phyloP scores from a whole-genome alignment of 306 rosid species.

The Phaseolus lunatus region DNA sequence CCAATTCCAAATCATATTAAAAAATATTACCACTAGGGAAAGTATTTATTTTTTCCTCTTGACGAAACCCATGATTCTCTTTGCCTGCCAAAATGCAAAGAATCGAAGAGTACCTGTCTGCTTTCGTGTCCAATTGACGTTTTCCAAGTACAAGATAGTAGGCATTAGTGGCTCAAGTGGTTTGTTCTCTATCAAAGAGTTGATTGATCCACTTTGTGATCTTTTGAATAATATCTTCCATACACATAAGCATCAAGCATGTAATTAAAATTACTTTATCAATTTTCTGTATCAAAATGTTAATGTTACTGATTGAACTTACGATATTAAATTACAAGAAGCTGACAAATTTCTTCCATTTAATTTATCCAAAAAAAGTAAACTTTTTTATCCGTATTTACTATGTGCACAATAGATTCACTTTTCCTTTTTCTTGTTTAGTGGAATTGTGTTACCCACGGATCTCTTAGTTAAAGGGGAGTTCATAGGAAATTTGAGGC shows the following conservation, averaged over 20 bases:
- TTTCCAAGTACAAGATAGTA: constrained; percentile 15
- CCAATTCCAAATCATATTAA: not conserved
- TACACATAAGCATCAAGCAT: not conserved
- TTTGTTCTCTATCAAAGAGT: constrained; percentile 35
- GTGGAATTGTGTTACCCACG: not conserved
- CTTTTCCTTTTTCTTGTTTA: not conserved
- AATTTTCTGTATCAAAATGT: not conserved
- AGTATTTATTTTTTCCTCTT: not conserved
- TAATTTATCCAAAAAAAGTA: not conserved
- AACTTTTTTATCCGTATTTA: not conserved
- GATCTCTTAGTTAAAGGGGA: not conserved
- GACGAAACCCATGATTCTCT: constrained; percentile 37
- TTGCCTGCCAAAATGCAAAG: not conserved
- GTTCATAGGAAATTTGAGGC: not conserved
- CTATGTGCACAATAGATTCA: not conserved
- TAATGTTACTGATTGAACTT: not conserved
- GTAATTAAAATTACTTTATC: not conserved
- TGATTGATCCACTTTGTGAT: not conserved
- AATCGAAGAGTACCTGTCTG: not conserved
- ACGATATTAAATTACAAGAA: not conserved
- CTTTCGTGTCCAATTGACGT: constrained; percentile 1
- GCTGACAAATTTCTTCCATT: not conserved
- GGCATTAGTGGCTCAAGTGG: constrained; percentile 35
- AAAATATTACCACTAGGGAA: not conserved
- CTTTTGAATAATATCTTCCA: constrained; percentile 21